A percentile compares a stretch with the other conserved stretches of the same genome.
Conservation (phyloP, 2,329 filamentous ascomycete species). For the Elsinoe ampelina region DNA sequence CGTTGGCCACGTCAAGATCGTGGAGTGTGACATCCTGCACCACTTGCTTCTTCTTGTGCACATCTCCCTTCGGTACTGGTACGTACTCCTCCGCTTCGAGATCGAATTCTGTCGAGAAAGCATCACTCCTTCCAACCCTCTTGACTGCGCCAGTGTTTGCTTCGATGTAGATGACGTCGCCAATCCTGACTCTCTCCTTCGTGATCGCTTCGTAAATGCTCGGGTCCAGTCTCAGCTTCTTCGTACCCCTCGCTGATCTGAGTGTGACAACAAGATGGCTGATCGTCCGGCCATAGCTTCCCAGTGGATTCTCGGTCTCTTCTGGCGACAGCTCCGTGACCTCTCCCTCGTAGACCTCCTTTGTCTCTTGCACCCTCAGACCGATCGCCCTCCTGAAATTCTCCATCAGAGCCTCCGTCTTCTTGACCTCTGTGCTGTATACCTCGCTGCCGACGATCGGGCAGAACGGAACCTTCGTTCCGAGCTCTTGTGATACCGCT, state of each 20-base stretch:
- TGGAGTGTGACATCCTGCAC: slow-evolving; percentile 97
- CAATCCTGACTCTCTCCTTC: slow-evolving; percentile 91
- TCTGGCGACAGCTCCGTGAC: slow-evolving; percentile 96
- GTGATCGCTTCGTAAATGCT: slow-evolving; percentile 99
- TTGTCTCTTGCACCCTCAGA: slow-evolving; percentile 93
- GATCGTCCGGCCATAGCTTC: slow-evolving; percentile 95
- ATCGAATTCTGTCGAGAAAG: slow-evolving; percentile 97
- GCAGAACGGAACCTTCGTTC: slow-evolving; percentile 96
- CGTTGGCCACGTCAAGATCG: slow-evolving; percentile 92
- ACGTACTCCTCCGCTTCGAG: slow-evolving; percentile 98
- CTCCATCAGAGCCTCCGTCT: slow-evolving; percentile 98
- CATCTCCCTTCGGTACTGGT: slow-evolving; percentile 95
- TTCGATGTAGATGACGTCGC: slow-evolving; percentile 98
- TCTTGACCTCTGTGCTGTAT: slow-evolving; percentile 97
- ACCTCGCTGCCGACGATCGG: slow-evolving; percentile 97
- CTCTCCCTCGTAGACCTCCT: slow-evolving; percentile 98
- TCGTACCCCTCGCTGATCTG: slow-evolving; percentile 92
- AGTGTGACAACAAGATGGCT: slow-evolving; percentile 88
- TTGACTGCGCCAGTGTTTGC: slow-evolving; percentile 98
- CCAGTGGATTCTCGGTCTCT: slow-evolving; percentile 94
- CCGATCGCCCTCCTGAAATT: slow-evolving; percentile 97
- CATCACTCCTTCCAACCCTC: slow-evolving; percentile 88
- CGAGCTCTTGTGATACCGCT: slow-evolving; percentile 91
- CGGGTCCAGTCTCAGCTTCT: slow-evolving; percentile 92
- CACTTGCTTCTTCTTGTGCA: slow-evolving; percentile 99